phyloP scores from a whole-genome alignment of 176 grass and related monocot genomes.

The Eragrostis nindensis region DNA sequence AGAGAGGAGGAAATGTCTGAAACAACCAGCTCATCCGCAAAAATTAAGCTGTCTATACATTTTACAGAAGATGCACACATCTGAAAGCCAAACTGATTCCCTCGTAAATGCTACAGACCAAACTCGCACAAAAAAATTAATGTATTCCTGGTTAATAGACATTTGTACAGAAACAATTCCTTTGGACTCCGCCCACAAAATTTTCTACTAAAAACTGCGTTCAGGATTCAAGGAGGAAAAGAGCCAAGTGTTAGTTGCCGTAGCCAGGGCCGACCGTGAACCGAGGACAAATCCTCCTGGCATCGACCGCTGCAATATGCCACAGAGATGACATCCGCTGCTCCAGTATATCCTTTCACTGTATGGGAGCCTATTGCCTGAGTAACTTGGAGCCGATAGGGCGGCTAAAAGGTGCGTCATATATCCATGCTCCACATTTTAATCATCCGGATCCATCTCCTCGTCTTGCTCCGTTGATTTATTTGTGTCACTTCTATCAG shows the following conservation, averaged over 20 bases:
- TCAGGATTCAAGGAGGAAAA: constrained; percentile 28
- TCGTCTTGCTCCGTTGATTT: constrained; percentile 78
- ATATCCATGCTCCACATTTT: constrained; percentile 22
- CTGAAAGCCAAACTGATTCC: neutral
- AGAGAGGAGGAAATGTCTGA: neutral
- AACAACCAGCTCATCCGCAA: neutral
- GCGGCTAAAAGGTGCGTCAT: constrained; percentile 31
- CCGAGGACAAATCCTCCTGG: neutral
- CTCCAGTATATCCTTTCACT: constrained; percentile 21
- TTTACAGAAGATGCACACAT: constrained; percentile 24
- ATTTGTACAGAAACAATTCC: constrained; percentile 49
- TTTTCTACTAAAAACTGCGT: constrained; percentile 29
- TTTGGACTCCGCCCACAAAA: constrained; percentile 40
- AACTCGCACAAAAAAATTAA: constrained; percentile 40
- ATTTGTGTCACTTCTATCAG: constrained; percentile 65
- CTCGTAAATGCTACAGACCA: constrained; percentile 20
- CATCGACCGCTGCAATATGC: neutral
- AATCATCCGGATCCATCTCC: constrained; percentile 99
- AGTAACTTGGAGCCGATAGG: constrained; percentile 41
- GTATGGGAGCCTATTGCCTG: neutral
- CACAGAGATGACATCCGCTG: constrained; percentile 1
- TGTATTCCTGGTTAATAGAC: constrained; percentile 38
- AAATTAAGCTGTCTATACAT: neutral
- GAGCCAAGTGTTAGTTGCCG: constrained; percentile 58
- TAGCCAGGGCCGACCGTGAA: constrained; percentile 39